Base-by-base conservation (phyloP, 1,284 basidiomycete species). In the Agroathelia rolfsii region DNA sequence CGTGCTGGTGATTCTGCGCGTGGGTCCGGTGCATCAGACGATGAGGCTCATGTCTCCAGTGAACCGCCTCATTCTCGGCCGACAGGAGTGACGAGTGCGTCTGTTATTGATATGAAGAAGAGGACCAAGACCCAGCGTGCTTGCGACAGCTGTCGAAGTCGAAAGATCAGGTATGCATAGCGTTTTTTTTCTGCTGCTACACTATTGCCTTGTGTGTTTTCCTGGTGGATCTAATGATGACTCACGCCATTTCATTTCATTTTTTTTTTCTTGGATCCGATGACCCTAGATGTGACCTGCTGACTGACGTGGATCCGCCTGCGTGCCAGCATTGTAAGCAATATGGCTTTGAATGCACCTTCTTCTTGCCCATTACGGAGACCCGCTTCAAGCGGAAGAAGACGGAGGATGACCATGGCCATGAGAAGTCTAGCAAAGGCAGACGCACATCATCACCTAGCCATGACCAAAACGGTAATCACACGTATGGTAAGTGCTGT, bases 351-450 rank as follows among this genome's bases (percentile, higher is more conserved):
- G 88, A 92, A 44, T 96, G 90, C 55, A 94, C 90, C 9, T 96
- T 93, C 60, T 95, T 95, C 66, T 72, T 97, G 13, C 94, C 94
- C 31, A 97, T 98, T 49, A 90, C 93, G 12, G 94, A 97, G 56
- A 98, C 93, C 0, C 77, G 93, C 9, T 97, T 96, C 71, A 96
- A 96, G 66, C 94, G 94, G 65, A 88, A 90, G 61, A 81, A 83
- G 46, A 41, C 72, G 27, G 79, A 80, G 42, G 80, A 81, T 44
- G 81, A 86, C 41, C 59, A 62, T 0, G 60, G 60, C 0, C 57
- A 61, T 24, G 56, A 60, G 43, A 63, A 74, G 46, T 10, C 52
- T 59, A 45, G 51, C 53, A 31, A 61, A 52, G 44, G 52, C 41
- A 20, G 57, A 49, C 42, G 49, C 34, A 52, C 48, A 29, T 44